phyloP scores from a whole-genome alignment of 768 basidiomycete species.

The Saitozyma podzolica region DNA sequence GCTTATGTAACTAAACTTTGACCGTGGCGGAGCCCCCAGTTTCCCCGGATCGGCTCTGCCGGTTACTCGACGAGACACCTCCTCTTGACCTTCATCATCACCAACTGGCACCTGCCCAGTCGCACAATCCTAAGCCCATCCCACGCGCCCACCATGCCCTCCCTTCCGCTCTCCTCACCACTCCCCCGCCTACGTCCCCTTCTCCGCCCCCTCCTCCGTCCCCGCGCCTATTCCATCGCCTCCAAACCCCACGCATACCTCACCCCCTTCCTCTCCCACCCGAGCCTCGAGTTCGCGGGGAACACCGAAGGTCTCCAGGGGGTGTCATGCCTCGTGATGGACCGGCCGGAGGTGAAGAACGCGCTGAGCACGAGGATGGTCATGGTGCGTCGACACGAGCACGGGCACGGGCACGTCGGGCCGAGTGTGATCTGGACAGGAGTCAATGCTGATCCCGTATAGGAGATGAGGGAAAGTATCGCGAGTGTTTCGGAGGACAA shows the following conservation, averaged over 20 bases:
- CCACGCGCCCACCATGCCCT: not conserved
- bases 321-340: conserved; percentile 71
- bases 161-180: not conserved
- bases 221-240: conserved; percentile 6
- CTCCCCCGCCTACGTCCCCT: not conserved
- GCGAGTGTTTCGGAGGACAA: conserved; percentile 68
- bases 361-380: conserved; percentile 76
- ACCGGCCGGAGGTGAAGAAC: conserved; percentile 80
- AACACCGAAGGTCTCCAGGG: conserved; percentile 56
- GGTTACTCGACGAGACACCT: too few relatives aligned
- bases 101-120: too few relatives aligned
- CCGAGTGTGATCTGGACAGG: conserved; percentile 4
- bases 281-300: not conserved
- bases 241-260: conserved; percentile 33
- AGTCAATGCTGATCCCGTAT: conserved; percentile 17
- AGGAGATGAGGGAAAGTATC: conserved; percentile 73
- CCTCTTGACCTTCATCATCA: too few relatives aligned
- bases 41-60: too few relatives aligned
- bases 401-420: not conserved
- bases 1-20: too few relatives aligned
- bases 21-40: too few relatives aligned
- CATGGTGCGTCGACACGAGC: conserved; percentile 57
- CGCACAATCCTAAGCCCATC: not conserved
- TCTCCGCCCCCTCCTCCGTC: not conserved
- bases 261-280: conserved; percentile 19